Conservation (phyloP, 1,139 yeast species). For the Sugiyamaella neomexicana region DNA sequence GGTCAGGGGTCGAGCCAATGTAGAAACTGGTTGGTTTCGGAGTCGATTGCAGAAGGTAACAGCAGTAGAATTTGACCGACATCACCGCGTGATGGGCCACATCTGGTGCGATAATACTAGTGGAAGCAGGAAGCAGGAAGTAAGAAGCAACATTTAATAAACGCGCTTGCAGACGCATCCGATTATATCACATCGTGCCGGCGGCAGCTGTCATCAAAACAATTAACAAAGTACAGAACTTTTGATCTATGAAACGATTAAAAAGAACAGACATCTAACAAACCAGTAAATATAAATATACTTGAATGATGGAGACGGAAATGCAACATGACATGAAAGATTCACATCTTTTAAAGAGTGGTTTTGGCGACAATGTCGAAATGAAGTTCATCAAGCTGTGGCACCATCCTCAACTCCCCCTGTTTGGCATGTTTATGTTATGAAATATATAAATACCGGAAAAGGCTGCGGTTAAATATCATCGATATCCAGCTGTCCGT, state of each 20-base stretch:
- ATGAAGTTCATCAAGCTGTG: neutral
- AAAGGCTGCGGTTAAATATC: constrained; percentile 53
- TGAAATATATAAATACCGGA: neutral
- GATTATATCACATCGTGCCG: no score
- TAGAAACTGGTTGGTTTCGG: constrained; percentile 59
- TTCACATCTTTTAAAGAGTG: no score
- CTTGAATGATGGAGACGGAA: neutral
- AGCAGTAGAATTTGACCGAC: constrained; percentile 53
- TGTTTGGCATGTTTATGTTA: neutral
- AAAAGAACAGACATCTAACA: neutral
- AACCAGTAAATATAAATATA: neutral
- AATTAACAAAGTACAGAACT: neutral
- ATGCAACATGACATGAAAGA: constrained; percentile 8
- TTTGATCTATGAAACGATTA: constrained; percentile 7
- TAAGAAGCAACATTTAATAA: no score
- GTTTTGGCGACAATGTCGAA: no score
- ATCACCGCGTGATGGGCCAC: neutral
- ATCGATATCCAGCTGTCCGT: constrained; percentile 78
- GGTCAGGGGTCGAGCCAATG: constrained; percentile 78
- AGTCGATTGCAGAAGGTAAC: constrained; percentile 62
- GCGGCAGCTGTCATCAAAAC: neutral
- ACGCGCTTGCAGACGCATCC: no score
- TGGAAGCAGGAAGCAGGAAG: no score
- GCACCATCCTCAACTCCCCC: neutral
- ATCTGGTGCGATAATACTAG: neutral